These are phyloP conservation scores for Tuber microsphaerosporum DNA, from an alignment of 495 filamentous ascomycete species.

Conservation along the genomic window DNA sequence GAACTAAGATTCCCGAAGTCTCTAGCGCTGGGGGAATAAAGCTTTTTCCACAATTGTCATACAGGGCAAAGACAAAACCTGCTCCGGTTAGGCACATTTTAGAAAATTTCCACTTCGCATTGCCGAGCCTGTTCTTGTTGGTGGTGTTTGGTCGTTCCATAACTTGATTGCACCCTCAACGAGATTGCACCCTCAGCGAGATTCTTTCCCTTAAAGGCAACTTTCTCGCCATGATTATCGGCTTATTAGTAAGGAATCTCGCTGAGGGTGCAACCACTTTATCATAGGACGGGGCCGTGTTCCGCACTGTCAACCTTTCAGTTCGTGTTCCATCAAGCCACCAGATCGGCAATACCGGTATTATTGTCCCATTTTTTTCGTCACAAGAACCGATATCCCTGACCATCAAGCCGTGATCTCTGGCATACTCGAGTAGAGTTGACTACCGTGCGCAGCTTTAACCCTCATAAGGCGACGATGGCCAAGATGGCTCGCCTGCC, in stretches of 20 bases:
- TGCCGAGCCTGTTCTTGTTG: background rate
- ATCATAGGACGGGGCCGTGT: background rate
- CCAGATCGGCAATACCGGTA: background rate
- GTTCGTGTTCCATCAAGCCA: background rate
- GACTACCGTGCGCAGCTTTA: background rate
- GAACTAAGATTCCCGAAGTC: background rate
- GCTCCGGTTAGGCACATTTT: background rate
- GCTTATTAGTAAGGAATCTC: too few species aligned
- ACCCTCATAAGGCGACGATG: background rate
- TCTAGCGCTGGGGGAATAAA: background rate
- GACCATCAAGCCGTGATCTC: background rate
- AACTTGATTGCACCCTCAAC: too few species aligned
- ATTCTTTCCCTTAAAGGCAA: too few species aligned
- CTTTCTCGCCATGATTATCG: too few species aligned
- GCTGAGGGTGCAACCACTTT: too few species aligned
- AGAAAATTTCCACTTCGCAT: background rate
- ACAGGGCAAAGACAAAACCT: background rate
- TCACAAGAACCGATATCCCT: background rate
- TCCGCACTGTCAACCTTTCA: background rate
- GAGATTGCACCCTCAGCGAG: too few species aligned
- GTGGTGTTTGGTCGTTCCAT: background rate
- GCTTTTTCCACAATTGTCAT: background rate
- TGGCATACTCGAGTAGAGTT: background rate
- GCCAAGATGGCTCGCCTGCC: background rate
- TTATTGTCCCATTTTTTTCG: background rate